Evolutionary conservation across 495 filamentous ascomycete species (phyloP), one percentile per base, ranked within the genome.

Genomic region (Aspergillus campestris): DNA sequence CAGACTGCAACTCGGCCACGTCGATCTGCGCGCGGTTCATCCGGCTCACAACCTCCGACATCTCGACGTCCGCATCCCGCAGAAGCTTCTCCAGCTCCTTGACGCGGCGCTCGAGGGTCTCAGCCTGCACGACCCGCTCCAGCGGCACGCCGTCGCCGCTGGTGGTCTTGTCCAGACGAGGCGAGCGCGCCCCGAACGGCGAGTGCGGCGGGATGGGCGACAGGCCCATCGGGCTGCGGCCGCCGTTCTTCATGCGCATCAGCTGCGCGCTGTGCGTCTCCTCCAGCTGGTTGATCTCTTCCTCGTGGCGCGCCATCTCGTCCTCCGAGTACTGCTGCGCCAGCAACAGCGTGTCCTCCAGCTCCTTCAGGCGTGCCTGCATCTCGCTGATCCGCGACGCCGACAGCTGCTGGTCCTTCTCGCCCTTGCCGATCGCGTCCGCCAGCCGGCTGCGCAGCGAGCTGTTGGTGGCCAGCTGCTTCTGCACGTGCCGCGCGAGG

Each of bases 21-120:
- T 95, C 89, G 45, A 95, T 89, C 70, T 97, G 92, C 7, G 91
- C 89, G 47, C 79, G 73, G 66, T 89, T 95, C 89, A 98, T 95
- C 44, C 85, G 75, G 44, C 83, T 73, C 11, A 98, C 86, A 3
- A 96, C 91, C 62, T 92, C 85, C 59, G 91, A 80, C 92, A 98
- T 96, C 72, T 96, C 91, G 45, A 72, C 69, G 55, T 97, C 92
- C 13, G 92, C 87, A 48, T 92, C 79, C 18, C 73, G 67, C 13
- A 97, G 72, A 8, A 89, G 84, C 44, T 75, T 79, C 65, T 98
- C 92, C 9, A 98, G 77, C 56, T 94, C 88, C 47, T 77, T 73
- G 28, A 87, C 81, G 41, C 82, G 77, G 46, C 78, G 79, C 66
- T 88, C 86, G 43, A 98, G 66, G 28, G 61, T 56, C 49, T 89